A percentile compares a stretch with the other conserved stretches of the same genome.
These are phyloP conservation scores for Cryptococcus neoformans DNA, from an alignment of 1,284 basidiomycete genomes.

Conservation along the genomic window DNA sequence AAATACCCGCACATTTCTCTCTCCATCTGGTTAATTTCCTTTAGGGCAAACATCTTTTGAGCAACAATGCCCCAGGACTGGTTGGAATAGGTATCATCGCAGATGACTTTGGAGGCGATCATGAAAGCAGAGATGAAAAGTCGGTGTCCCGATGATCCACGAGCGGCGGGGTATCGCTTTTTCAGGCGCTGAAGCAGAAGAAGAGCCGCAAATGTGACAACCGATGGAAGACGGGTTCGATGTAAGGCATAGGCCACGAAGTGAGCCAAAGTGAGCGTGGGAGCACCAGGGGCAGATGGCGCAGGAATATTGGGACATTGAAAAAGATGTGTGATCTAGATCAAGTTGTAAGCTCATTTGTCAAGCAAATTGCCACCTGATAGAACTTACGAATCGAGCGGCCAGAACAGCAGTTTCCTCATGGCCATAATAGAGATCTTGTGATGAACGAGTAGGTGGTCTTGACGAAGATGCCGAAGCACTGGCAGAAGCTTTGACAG, in stretches of 20 bases:
- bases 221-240: constrained; percentile 74
- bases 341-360: not conserved
- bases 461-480: constrained; percentile 39
- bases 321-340: constrained; percentile 52
- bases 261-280: constrained; percentile 61
- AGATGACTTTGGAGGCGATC: constrained; percentile 67
- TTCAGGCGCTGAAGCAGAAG: constrained; percentile 83
- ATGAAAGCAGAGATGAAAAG: constrained; percentile 91
- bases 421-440: constrained; percentile 76
- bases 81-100: constrained; percentile 95
- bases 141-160: constrained; percentile 86
- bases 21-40: constrained; percentile 96
- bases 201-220: constrained; percentile 81
- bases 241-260: constrained; percentile 90
- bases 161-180: constrained; percentile 83
- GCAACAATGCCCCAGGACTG: constrained; percentile 94
- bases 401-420: constrained; percentile 63
- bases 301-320: constrained; percentile 49
- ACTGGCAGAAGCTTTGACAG: constrained; percentile 40
- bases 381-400: constrained; percentile 66
- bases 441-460: constrained; percentile 24
- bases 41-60: constrained; percentile 81
- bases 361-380: not conserved
- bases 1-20: constrained; percentile 89
- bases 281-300: constrained; percentile 37